phyloP scores from a whole-genome alignment of 768 basidiomycete genomes.

The Hericium erinaceus region DNA sequence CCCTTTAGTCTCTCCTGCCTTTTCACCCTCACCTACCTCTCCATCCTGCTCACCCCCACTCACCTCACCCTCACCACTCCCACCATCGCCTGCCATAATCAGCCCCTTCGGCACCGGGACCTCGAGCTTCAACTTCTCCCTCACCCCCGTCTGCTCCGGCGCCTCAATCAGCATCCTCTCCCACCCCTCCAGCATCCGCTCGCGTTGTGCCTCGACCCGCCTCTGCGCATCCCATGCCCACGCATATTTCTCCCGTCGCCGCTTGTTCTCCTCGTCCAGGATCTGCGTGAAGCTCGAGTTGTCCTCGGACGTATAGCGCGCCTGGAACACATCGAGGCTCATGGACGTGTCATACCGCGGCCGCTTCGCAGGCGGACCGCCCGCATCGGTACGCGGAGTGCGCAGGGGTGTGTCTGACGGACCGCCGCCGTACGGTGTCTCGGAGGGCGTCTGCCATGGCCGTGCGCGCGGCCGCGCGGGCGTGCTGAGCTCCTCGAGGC shows the following conservation, averaged over 20 bases:
- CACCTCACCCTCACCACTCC: background rate
- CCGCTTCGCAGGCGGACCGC: constrained; percentile 40
- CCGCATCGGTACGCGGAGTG: constrained; percentile 6
- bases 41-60: constrained; percentile 14
- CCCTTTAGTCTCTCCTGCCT: constrained; percentile 15
- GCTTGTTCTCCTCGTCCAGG: constrained; percentile 79
- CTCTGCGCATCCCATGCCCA: constrained; percentile 96
- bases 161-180: constrained; percentile 65
- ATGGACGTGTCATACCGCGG: constrained; percentile 49
- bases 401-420: constrained; percentile 61
- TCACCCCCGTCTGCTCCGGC: constrained; percentile 39
- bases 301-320: constrained; percentile 91
- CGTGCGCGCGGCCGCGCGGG: constrained; percentile 30
- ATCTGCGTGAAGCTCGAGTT: constrained; percentile 95
- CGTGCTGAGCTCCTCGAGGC: constrained; percentile 56
- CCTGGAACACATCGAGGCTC: constrained; percentile 81
- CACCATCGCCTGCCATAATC: constrained; percentile 29
- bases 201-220: constrained; percentile 60
- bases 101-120: constrained; percentile 45
- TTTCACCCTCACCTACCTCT: constrained; percentile 21
- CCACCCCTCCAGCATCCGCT: constrained; percentile 56
- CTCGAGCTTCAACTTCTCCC: constrained; percentile 60
- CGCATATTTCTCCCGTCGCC: constrained; percentile 67
- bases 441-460: constrained; percentile 38
- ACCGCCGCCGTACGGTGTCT: constrained; percentile 54